A percentile compares a stretch with the other conserved stretches of the same genome.
Evolutionary conservation across 1,284 basidiomycete genomes (phyloP).

Genomic region (Lentinula novae-zelandiae): DNA sequence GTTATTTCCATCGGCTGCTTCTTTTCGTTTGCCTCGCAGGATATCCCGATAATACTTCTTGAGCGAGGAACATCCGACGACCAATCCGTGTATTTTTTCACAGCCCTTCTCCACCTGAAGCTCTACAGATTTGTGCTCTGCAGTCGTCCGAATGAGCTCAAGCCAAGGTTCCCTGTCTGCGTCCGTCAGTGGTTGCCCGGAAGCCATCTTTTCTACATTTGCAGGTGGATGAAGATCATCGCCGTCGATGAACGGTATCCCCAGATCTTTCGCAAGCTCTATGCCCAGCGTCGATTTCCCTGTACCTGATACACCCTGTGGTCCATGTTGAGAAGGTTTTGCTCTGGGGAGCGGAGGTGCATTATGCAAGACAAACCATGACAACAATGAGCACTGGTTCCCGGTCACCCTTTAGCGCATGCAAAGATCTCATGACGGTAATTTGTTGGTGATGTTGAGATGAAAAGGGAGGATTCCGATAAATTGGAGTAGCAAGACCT

Average conservation of each 20-base stretch:
- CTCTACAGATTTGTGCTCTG: constrained; percentile 44
- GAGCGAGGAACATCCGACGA: constrained; percentile 88
- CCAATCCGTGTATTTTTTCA: constrained; percentile 41
- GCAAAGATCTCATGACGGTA: not conserved
- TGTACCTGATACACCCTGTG: constrained; percentile 72
- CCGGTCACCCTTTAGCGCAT: not conserved
- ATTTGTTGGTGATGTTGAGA: not conserved
- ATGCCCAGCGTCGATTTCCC: constrained; percentile 88
- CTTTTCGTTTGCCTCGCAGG: constrained; percentile 52
- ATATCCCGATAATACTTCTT: constrained; percentile 81
- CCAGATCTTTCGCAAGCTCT: constrained; percentile 58
- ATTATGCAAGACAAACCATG: constrained; percentile 35
- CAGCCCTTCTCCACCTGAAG: constrained; percentile 25
- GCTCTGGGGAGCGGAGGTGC: not conserved
- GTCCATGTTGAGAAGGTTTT: not conserved
- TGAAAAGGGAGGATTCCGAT: too few species aligned
- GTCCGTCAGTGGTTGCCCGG: constrained; percentile 78
- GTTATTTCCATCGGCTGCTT: constrained; percentile 25
- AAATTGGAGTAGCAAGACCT: too few species aligned
- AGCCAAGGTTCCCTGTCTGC: constrained; percentile 88
- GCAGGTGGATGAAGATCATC: constrained; percentile 82
- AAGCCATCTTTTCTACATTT: constrained; percentile 89
- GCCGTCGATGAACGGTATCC: constrained; percentile 82
- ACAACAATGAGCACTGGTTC: constrained; percentile 37
- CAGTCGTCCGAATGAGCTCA: constrained; percentile 64